Conservation (phyloP, 2,329 filamentous ascomycete genomes). For the Knufia fluminis region DNA sequence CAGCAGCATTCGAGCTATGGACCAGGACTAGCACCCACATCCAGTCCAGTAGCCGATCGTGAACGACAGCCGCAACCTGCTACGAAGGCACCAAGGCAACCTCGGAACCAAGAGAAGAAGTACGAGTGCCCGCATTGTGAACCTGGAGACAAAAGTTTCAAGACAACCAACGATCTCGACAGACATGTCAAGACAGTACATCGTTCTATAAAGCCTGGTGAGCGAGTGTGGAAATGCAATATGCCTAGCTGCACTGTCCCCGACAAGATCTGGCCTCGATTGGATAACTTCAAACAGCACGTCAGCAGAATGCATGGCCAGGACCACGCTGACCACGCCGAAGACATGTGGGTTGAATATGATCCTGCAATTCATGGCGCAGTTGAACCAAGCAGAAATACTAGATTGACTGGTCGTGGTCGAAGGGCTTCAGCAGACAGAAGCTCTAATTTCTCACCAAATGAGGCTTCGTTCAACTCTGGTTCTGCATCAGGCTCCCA, state of each 20-base stretch:
- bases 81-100: neutral
- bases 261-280: constrained; percentile 65
- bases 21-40: neutral
- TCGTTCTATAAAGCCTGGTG: constrained; percentile 32
- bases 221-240: constrained; percentile 52
- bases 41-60: neutral
- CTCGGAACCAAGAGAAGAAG: constrained; percentile 1
- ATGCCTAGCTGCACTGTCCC: constrained; percentile 47
- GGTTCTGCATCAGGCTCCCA: no score
- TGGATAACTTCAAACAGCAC: constrained; percentile 82
- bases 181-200: constrained; percentile 63
- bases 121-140: constrained; percentile 40
- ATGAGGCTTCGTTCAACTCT: no score
- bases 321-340: neutral
- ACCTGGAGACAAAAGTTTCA: constrained; percentile 54
- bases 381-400: neutral
- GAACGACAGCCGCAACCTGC: neutral
- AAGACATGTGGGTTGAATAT: neutral
- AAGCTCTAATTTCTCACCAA: neutral
- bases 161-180: constrained; percentile 85
- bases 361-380: neutral
- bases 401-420: neutral
- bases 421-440: neutral
- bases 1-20: neutral
- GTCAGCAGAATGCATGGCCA: constrained; percentile 56